Evolutionary conservation across 352 stramenopile species (phyloP).

Genomic region (Pythium vanterpoolii): DNA sequence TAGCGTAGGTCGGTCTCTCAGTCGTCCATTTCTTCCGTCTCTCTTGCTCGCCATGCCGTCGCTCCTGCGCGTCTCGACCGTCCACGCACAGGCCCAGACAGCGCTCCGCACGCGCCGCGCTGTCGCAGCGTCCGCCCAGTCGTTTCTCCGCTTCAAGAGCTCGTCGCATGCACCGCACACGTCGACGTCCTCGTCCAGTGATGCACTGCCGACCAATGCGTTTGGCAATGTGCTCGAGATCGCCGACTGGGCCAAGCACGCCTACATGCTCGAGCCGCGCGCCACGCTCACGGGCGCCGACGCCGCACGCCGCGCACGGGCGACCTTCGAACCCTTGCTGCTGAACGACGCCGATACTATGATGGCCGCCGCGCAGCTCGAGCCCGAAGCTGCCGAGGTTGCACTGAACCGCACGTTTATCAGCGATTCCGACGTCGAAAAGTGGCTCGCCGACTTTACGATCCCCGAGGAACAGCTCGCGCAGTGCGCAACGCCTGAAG

Average conservation of each 20-base stretch:
- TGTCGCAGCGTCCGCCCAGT: not conserved
- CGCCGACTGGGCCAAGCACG: slow-evolving; percentile 61
- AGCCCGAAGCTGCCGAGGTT: slow-evolving; percentile 12
- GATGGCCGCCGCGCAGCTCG: not conserved
- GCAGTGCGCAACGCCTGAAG: slow-evolving; percentile 40
- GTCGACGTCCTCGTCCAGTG: not conserved
- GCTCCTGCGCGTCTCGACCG: slow-evolving; percentile 16
- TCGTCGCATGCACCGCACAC: slow-evolving; percentile 4
- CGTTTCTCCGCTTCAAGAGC: slow-evolving; percentile 19
- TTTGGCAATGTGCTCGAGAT: slow-evolving; percentile 32
- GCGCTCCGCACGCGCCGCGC: slow-evolving; percentile 4
- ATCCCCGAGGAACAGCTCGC: slow-evolving; percentile 49
- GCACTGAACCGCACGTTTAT: slow-evolving; percentile 41
- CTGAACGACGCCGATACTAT: slow-evolving; percentile 22
- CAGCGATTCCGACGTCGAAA: slow-evolving; percentile 66
- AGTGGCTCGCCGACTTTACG: slow-evolving; percentile 60
- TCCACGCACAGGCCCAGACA: slow-evolving; percentile 1
- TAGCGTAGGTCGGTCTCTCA: too few species aligned
- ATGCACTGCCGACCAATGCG: slow-evolving; percentile 9
- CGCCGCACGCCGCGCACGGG: too few species aligned
- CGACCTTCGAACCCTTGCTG: slow-evolving; percentile 23
- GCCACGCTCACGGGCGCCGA: slow-evolving; percentile 30
- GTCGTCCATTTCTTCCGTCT: too few species aligned
- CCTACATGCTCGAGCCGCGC: slow-evolving; percentile 46
- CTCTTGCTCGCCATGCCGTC: slow-evolving; percentile 1